Percentiles rank a stretch among this genome's conserved stretches.
Evolutionary conservation across 331 rosid species (phyloP).

Genomic region (Quercus tomentella): DNA sequence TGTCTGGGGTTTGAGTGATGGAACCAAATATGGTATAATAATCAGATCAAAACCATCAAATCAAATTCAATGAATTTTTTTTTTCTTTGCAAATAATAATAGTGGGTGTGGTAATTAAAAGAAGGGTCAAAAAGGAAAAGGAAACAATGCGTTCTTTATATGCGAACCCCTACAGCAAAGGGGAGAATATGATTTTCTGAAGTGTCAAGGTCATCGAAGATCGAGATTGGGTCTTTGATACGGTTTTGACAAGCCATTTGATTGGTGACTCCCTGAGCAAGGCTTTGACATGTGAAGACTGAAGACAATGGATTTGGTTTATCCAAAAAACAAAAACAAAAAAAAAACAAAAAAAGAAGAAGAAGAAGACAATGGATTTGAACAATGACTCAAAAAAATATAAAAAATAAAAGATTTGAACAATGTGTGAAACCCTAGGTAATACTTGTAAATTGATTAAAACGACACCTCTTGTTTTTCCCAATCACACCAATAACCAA

Average conservation of each 20-base stretch:
- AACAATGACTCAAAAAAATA: too few relatives aligned
- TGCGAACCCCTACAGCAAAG: slow-evolving; percentile 21
- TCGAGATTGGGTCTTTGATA: slow-evolving; percentile 4
- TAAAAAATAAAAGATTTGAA: neutral
- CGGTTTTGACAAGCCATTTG: slow-evolving; percentile 9
- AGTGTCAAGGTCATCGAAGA: slow-evolving; percentile 10
- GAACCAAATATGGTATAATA: neutral
- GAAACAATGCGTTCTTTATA: neutral
- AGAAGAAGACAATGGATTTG: neutral
- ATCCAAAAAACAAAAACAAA: too few relatives aligned
- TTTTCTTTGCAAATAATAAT: slow-evolving; percentile 2
- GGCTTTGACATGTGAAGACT: slow-evolving; percentile 28
- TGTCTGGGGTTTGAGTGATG: slow-evolving; percentile 14
- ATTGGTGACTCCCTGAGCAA: neutral
- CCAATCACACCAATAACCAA: too few relatives aligned
- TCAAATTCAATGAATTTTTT: slow-evolving; percentile 27
- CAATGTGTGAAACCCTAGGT: too few relatives aligned
- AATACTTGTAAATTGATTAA: too few relatives aligned
- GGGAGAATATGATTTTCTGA: slow-evolving; percentile 1
- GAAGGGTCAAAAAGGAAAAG: slow-evolving; percentile 26
- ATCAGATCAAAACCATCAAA: slow-evolving; percentile 36
- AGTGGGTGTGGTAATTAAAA: neutral
- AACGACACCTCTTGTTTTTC: too few relatives aligned
- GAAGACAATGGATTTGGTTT: neutral
- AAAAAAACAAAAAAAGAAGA: too few relatives aligned